Evolutionary conservation across 192 early-diverging fungal genomes (phyloP).

Genomic region (Backusella liffmaniae): DNA sequence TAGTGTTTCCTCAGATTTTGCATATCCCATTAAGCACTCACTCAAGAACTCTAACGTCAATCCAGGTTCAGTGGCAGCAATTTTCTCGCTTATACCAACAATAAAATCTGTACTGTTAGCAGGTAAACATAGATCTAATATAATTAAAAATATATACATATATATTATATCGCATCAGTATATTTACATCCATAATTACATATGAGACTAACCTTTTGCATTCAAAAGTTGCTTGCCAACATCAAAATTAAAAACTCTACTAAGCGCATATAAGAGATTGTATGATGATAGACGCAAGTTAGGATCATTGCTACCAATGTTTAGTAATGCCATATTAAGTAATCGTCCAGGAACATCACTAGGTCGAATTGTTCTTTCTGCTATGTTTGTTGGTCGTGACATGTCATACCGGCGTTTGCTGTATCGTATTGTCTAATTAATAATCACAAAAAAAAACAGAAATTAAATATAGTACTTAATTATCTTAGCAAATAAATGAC

Average conservation of each 20-base stretch:
- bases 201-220: slow-evolving; percentile 50
- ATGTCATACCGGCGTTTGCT: slow-evolving; percentile 64
- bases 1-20: slow-evolving; percentile 58
- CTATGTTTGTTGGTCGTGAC: slow-evolving; percentile 51
- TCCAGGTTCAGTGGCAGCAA: slow-evolving; percentile 68
- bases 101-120: slow-evolving; percentile 82
- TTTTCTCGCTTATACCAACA: slow-evolving; percentile 67
- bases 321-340: slow-evolving; percentile 89
- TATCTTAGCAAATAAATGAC: slow-evolving; percentile 19
- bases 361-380: slow-evolving; percentile 72
- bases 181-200: background rate
- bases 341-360: slow-evolving; percentile 87
- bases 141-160: background rate
- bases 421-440: slow-evolving; percentile 55
- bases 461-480: background rate
- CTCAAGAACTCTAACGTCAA: slow-evolving; percentile 86
- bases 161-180: background rate
- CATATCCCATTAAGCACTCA: slow-evolving; percentile 78
- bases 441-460: slow-evolving; percentile 30
- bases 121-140: slow-evolving; percentile 77
- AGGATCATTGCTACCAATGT: slow-evolving; percentile 77
- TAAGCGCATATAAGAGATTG: slow-evolving; percentile 80
- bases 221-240: slow-evolving; percentile 71
- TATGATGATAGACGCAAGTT: slow-evolving; percentile 78
- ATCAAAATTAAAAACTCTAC: slow-evolving; percentile 76